phyloP scores from a whole-genome alignment of 768 basidiomycete genomes.

The Suillus tomentosus region DNA sequence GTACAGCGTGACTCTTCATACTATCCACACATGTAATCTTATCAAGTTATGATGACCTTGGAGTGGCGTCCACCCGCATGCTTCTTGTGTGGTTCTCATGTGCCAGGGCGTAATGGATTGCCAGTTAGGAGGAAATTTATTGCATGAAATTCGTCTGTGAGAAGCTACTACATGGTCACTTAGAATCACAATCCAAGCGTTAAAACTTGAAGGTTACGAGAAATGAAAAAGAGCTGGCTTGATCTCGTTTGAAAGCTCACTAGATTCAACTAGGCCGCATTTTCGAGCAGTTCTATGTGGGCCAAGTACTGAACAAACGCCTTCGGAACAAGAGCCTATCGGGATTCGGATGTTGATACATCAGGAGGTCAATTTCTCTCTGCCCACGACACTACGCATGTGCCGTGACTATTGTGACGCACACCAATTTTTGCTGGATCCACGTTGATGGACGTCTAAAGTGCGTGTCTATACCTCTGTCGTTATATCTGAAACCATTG shows the following conservation, averaged over 20 bases:
- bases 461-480: neutral
- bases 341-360: neutral
- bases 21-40: no score
- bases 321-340: neutral
- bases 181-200: slow-evolving; percentile 71
- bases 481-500: neutral
- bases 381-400: no score
- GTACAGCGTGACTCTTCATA: no score
- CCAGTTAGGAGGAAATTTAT: slow-evolving; percentile 27
- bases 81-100: no score
- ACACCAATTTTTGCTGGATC: no score
- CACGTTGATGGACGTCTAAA: neutral
- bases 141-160: slow-evolving; percentile 71
- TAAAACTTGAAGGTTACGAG: slow-evolving; percentile 37
- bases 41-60: no score
- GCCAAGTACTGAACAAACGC: neutral
- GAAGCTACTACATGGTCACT: slow-evolving; percentile 62
- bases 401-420: no score
- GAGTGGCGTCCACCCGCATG: no score
- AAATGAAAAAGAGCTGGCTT: neutral
- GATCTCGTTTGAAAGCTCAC: neutral
- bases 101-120: no score
- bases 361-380: no score
- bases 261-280: neutral
- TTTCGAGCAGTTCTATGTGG: neutral